Conservation (phyloP, 2,329 filamentous ascomycete genomes). For the Aspergillus nomiae region DNA sequence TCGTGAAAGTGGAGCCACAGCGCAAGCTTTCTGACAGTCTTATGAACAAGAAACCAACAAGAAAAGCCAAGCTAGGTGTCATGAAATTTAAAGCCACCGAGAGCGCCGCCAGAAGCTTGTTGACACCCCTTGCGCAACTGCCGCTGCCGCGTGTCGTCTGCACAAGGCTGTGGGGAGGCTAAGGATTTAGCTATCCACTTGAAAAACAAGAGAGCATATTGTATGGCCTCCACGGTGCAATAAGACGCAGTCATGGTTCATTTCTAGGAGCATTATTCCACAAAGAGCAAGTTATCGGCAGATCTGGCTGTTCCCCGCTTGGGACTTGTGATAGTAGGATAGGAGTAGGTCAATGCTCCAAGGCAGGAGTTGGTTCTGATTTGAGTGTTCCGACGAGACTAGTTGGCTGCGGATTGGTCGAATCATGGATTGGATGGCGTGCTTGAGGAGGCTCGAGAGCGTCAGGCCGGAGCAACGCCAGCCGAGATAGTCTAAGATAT, state of each 20-base stretch:
- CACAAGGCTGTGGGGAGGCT: background rate
- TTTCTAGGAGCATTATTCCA: background rate
- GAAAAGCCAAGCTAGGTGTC: background rate
- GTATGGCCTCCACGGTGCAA: background rate
- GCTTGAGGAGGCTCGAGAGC: background rate
- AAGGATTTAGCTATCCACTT: background rate
- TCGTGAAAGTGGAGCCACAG: too few relatives aligned
- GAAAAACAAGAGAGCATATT: background rate
- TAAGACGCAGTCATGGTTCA: background rate
- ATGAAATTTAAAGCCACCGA: background rate
- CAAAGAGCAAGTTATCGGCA: background rate
- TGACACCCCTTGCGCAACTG: background rate
- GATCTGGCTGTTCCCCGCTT: background rate
- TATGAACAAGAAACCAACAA: background rate
- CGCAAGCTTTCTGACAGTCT: background rate
- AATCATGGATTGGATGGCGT: constrained; percentile 7
- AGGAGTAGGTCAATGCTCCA: background rate
- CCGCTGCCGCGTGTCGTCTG: background rate
- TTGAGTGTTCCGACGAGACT: background rate
- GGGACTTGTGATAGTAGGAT: background rate
- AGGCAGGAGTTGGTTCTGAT: background rate
- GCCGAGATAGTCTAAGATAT: background rate
- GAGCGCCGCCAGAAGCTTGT: background rate
- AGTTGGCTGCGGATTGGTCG: constrained; percentile 10
- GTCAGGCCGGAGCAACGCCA: background rate